These are phyloP conservation scores for Salmacisia buchloeana DNA, from an alignment of 1,284 basidiomycete species.

Conservation along the genomic window DNA sequence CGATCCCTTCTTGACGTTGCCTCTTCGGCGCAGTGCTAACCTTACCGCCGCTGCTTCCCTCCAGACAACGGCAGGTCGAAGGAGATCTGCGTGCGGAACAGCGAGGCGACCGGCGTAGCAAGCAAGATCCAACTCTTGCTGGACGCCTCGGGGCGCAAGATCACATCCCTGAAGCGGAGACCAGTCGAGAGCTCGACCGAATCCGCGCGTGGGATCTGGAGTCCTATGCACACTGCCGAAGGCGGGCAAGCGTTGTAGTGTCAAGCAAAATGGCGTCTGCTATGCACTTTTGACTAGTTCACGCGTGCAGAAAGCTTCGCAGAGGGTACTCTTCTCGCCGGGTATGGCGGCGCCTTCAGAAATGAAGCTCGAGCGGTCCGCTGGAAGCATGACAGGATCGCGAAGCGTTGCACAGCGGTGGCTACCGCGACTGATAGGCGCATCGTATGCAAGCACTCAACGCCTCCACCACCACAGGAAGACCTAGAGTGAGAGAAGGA, in stretches of 20 bases:
- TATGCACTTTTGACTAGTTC: too few relatives aligned
- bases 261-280: too few relatives aligned
- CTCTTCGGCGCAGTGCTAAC: background rate
- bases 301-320: background rate
- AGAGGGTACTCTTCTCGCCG: too few relatives aligned
- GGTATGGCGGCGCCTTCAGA: background rate
- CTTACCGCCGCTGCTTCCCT: background rate
- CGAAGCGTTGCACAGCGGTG: background rate
- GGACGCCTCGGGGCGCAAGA: slow-evolving; percentile 24
- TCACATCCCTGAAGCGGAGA: slow-evolving; percentile 17
- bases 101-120: slow-evolving; percentile 11
- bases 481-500: slow-evolving; percentile 23
- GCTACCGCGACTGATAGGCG: background rate
- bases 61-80: slow-evolving; percentile 24
- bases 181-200: slow-evolving; percentile 20
- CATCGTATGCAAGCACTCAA: slow-evolving; percentile 12
- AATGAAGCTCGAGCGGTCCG: too few relatives aligned
- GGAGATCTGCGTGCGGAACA: slow-evolving; percentile 20
- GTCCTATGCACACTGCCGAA: slow-evolving; percentile 20
- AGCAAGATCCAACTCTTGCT: slow-evolving; percentile 19
- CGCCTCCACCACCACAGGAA: slow-evolving; percentile 44
- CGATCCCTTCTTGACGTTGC: background rate
- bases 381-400: background rate
- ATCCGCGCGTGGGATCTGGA: slow-evolving; percentile 29
- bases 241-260: background rate